A percentile compares a stretch with the other conserved stretches of the same genome.
These are phyloP conservation scores for Cardamine occulta DNA, from an alignment of 345 rosid genomes.

Conservation along the genomic window DNA sequence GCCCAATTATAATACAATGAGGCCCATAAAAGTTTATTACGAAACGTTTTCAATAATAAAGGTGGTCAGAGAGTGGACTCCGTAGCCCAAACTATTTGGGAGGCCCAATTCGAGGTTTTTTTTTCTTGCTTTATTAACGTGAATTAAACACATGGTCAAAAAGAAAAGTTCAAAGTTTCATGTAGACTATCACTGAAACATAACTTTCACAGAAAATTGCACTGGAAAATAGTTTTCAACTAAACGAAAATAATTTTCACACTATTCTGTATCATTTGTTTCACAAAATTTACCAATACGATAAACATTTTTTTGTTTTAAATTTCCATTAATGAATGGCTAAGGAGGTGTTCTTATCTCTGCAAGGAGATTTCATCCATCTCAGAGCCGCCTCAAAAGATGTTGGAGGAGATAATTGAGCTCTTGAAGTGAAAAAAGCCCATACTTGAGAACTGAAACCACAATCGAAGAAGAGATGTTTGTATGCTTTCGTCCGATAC, in stretches of 20 bases:
- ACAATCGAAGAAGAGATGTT: too few relatives aligned
- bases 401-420: too few relatives aligned
- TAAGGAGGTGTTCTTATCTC: too few relatives aligned
- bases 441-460: too few relatives aligned
- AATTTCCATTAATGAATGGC: too few relatives aligned
- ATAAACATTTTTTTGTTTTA: neutral
- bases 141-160: neutral
- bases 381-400: too few relatives aligned
- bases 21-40: conserved; percentile 20
- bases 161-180: too few relatives aligned
- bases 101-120: neutral
- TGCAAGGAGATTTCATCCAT: too few relatives aligned
- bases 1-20: neutral
- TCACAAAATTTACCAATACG: neutral
- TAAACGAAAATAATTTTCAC: neutral
- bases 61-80: neutral
- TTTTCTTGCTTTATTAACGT: neutral
- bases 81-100: neutral
- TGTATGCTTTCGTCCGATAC: too few relatives aligned
- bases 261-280: neutral
- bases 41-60: neutral
- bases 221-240: neutral
- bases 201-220: neutral
- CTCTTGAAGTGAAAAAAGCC: too few relatives aligned
- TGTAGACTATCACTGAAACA: neutral